Percentiles rank a stretch among this genome's conserved stretches.
These are phyloP conservation scores for Alliaria petiolata DNA, from an alignment of 345 rosid species.

Conservation along the genomic window DNA sequence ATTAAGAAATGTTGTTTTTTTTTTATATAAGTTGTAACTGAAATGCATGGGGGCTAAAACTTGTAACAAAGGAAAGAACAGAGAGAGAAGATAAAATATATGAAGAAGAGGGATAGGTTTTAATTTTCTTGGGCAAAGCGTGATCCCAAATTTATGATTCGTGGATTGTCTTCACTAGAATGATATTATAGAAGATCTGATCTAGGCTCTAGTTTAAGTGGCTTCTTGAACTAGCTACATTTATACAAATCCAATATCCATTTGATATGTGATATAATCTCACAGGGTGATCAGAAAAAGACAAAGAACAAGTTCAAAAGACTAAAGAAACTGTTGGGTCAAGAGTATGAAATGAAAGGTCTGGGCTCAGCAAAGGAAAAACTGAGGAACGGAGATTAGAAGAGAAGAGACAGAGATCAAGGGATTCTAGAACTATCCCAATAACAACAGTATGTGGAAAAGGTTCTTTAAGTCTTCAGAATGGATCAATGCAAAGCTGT, in stretches of 20 bases:
- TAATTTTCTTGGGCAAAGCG: constrained; percentile 58
- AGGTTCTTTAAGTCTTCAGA: too few species aligned
- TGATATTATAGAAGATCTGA: background rate
- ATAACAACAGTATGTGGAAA: too few species aligned
- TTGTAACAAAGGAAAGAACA: constrained; percentile 33
- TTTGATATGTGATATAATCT: background rate
- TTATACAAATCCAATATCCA: background rate
- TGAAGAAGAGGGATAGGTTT: constrained; percentile 50
- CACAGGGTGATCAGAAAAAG: background rate
- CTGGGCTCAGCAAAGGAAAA: too few species aligned
- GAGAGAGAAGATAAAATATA: constrained; percentile 46
- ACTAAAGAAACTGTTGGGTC: too few species aligned
- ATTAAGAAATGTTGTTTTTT: constrained; percentile 14
- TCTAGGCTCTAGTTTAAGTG: background rate
- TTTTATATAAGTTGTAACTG: background rate
- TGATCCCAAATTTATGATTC: constrained; percentile 41
- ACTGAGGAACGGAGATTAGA: too few species aligned
- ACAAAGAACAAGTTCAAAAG: too few species aligned
- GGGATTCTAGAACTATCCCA: too few species aligned
- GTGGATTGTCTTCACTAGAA: background rate
- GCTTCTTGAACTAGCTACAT: background rate
- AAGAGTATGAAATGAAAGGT: too few species aligned
- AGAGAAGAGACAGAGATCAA: too few species aligned
- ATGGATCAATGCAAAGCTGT: too few species aligned
- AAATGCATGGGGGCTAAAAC: constrained; percentile 11